Evolutionary conservation across 768 basidiomycete species (phyloP), one percentile per base, ranked within the genome.

Genomic region (Myochromella boudieri): DNA sequence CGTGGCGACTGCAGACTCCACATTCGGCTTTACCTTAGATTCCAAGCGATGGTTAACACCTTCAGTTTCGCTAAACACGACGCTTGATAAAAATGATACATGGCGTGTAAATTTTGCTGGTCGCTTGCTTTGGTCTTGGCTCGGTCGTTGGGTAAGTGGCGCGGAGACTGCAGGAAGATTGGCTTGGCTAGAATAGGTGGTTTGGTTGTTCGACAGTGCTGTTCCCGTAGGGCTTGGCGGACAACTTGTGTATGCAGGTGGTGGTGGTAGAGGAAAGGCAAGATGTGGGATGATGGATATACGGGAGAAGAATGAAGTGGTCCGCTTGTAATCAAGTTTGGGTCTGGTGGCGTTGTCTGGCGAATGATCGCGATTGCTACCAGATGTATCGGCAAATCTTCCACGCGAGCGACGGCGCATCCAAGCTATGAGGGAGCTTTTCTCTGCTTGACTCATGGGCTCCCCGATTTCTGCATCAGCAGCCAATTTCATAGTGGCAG

Each of bases 351-450:
- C 20, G 34, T 28, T 14, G 32, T 17, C 11, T 9, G 39, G 29
- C 4, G 26, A 45, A 34, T 25, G 27, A 27, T 25, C 34, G 42
- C 39, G 38, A 32, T 49, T 20, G 39, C 32, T 45, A 14, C 40
- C 46, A 40, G 52, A 25, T 10, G 56, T 53, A 21, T 53, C 53
- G 5, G 48, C 48, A 42, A 65, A 65, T 12, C 61, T 58, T 1
- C 61, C 63, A 32, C 63, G 60, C 11, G 63, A 65, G 24, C 60
- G 55, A 29, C 60, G 55, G 28, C 61, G 59, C 31, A 65, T 53
- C 63, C 63, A 65, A 5, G 52, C 54, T 26, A 61, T 29, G 5
- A 65, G 62, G 21, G 28, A 43, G 0, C 18, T 49, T 49, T 54
- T 52, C 29, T 59, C 57, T 28, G 34, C 18, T 25, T 51, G 46